Evolutionary conservation across 805 yeast genomes (phyloP), one percentile per base, ranked within the genome.

Genomic region (Schwanniomyces vanrijiae): DNA sequence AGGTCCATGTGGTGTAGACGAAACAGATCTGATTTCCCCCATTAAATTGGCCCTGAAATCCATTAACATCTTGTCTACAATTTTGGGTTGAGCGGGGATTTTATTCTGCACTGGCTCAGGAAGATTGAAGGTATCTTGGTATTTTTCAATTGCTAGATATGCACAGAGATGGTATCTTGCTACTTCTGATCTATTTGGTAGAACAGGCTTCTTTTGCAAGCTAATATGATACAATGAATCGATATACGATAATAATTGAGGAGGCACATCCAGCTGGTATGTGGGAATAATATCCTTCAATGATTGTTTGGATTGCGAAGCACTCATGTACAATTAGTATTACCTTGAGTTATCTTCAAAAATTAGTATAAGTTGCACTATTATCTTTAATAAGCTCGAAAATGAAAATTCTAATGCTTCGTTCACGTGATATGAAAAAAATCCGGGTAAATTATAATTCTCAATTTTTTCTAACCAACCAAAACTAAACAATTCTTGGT

Each of bases 141-240:
- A 73, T 50, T 73, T 72, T 47, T 81, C 82, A 11, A 78, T 77
- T 0, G 88, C 84, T 20, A 85, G 59, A 51, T 68, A 80, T 4
- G 90, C 86, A 60, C 90, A 83, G 10, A 87, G 60, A 59, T 86
- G 91, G 46, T 75, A 76, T 45, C 92, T 68, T 1, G 89, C 90
- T 2, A 78, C 68, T 52, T 86, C 91, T 43, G 81, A 79, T 34
- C 73, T 73, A 21, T 75, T 73, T 11, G 80, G 75, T 19, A 86
- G 60, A 2, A 65, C 60, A 49, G 78, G 77, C 39, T 72, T 71
- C 52, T 76, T 73, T 46, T 72, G 79, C n/a, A 85, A 69, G 18
- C 85, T 75, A 1, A 77, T 62, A 50, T 68, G 71, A 55, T 83
- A 82, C 11, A 82, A 58, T 2, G 77, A 71, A 29, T 66, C 77